Evolutionary conservation across 106 monocot species (phyloP).

Genomic region (Alisma plantagoaquatica): DNA sequence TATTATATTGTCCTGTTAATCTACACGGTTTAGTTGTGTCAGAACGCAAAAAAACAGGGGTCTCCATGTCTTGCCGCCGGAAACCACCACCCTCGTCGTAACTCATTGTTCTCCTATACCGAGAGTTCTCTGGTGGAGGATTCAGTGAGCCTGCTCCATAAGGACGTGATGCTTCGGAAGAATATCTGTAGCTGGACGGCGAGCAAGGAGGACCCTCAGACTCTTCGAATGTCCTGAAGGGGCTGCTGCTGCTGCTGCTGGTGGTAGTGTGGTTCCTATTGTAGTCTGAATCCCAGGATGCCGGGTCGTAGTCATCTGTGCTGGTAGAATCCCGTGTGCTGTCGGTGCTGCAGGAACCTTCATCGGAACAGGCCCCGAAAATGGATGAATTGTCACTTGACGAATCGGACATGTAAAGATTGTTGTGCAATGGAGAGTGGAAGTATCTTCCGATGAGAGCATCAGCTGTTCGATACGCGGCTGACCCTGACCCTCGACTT

Average conservation of each 20-base stretch:
- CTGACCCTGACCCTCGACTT: too few relatives aligned
- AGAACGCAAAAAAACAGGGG: slow-evolving; percentile 19
- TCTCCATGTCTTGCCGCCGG: too few relatives aligned
- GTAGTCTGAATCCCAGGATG: slow-evolving; percentile 16
- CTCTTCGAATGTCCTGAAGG: slow-evolving; percentile 17
- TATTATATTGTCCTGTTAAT: slow-evolving; percentile 9
- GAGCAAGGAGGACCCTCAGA: slow-evolving; percentile 3
- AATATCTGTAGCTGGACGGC: not conserved
- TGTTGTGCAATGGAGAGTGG: too few relatives aligned
- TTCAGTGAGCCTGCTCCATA: too few relatives aligned
- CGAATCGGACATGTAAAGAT: slow-evolving; percentile 19
- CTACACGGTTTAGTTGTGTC: slow-evolving; percentile 20
- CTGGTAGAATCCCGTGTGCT: slow-evolving; percentile 45
- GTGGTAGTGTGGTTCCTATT: too few relatives aligned
- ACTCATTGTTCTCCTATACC: too few relatives aligned
- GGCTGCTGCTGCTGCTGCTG: slow-evolving; percentile 11
- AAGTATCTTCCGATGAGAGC: too few relatives aligned
- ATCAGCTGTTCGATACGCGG: too few relatives aligned
- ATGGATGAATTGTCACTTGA: slow-evolving; percentile 39
- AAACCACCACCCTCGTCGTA: too few relatives aligned
- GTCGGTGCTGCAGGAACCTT: slow-evolving; percentile 42
- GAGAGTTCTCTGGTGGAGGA: too few relatives aligned
- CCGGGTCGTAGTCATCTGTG: slow-evolving; percentile 25
- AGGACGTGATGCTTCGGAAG: too few relatives aligned
- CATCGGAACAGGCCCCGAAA: slow-evolving; percentile 37